phyloP scores from a whole-genome alignment of 2,329 filamentous ascomycete genomes.

The Aspergillus aculeatinus region DNA sequence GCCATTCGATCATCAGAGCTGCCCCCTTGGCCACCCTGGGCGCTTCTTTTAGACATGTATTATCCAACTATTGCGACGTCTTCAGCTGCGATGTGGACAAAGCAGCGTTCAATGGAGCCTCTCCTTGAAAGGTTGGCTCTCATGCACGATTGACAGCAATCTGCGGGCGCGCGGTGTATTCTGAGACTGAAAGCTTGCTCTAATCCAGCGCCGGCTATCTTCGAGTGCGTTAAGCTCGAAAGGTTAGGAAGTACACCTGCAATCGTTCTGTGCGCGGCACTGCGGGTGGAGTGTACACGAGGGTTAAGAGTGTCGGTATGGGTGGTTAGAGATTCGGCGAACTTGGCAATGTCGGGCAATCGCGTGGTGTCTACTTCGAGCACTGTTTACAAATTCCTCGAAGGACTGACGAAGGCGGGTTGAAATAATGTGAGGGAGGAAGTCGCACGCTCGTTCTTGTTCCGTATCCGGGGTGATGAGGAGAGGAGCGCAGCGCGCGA shows the following conservation, averaged over 20 bases:
- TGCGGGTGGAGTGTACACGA: not conserved
- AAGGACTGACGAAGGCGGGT: not conserved
- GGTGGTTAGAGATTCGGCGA: not conserved
- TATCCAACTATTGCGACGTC: conserved; percentile 7
- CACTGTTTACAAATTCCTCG: not conserved
- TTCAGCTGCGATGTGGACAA: conserved; percentile 19
- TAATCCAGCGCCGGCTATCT: not conserved
- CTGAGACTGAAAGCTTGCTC: not conserved
- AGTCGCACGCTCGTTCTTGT: conserved; percentile 15
- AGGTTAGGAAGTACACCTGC: not conserved
- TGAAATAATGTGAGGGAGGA: not conserved
- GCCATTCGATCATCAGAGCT: conserved; percentile 30
- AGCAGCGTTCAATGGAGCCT: conserved; percentile 8
- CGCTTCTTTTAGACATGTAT: conserved; percentile 44
- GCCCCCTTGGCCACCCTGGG: conserved; percentile 36
- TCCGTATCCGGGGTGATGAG: conserved; percentile 10
- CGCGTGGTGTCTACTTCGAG: not conserved
- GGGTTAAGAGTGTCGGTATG: conserved; percentile 4
- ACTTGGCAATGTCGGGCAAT: not conserved
- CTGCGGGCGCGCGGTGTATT: not conserved
- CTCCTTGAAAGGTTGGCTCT: conserved; percentile 9
- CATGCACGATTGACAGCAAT: conserved; percentile 14
- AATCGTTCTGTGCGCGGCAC: not conserved
- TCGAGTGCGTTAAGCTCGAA: not conserved
- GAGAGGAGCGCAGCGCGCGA: conserved; percentile 21